Percentiles rank a stretch among this genome's conserved stretches.
Evolutionary conservation across 2,329 filamentous ascomycete species (phyloP).

Genomic region (Plectosphaerella plurivora): DNA sequence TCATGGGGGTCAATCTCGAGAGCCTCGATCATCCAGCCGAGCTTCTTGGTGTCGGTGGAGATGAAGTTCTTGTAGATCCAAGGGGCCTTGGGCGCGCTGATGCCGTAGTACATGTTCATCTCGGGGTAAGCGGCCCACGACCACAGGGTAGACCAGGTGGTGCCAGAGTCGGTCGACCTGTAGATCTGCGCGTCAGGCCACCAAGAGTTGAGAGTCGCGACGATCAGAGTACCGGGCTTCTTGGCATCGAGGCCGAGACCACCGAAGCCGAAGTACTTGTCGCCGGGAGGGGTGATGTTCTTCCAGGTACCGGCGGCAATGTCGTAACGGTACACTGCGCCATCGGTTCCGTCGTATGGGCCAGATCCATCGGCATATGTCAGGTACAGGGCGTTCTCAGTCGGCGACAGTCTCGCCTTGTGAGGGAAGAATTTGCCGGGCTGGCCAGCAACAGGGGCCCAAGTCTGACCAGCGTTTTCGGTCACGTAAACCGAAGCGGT

Average conservation of each 20-base stretch:
- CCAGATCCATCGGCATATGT: constrained; percentile 51
- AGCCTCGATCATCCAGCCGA: constrained; percentile 59
- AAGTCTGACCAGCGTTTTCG: constrained; percentile 47
- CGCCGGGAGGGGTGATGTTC: constrained; percentile 51
- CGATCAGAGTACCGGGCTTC: constrained; percentile 51
- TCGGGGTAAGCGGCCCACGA: constrained; percentile 44
- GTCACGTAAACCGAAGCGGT: constrained; percentile 50
- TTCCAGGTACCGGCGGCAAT: constrained; percentile 43
- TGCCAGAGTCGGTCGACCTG: constrained; percentile 49
- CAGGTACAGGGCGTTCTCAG: constrained; percentile 49
- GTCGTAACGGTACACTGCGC: constrained; percentile 51
- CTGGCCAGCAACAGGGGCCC: constrained; percentile 45
- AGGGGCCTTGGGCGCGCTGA: constrained; percentile 28
- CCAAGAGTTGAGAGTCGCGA: constrained; percentile 54
- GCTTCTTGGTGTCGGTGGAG: constrained; percentile 39
- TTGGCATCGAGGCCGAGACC: constrained; percentile 49
- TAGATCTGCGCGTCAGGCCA: constrained; percentile 55
- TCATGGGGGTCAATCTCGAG: constrained; percentile 55
- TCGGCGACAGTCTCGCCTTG: constrained; percentile 44
- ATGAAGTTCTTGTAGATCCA: constrained; percentile 49
- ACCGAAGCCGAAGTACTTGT: constrained; percentile 51
- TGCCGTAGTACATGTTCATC: constrained; percentile 20
- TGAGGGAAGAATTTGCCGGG: constrained; percentile 48
- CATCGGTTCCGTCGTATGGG: constrained; percentile 51
- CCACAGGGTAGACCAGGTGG: constrained; percentile 53